Evolutionary conservation across 352 stramenopile species (phyloP), one percentile per base, ranked within the genome.

Genomic region (Phytopythium kandeliae): DNA sequence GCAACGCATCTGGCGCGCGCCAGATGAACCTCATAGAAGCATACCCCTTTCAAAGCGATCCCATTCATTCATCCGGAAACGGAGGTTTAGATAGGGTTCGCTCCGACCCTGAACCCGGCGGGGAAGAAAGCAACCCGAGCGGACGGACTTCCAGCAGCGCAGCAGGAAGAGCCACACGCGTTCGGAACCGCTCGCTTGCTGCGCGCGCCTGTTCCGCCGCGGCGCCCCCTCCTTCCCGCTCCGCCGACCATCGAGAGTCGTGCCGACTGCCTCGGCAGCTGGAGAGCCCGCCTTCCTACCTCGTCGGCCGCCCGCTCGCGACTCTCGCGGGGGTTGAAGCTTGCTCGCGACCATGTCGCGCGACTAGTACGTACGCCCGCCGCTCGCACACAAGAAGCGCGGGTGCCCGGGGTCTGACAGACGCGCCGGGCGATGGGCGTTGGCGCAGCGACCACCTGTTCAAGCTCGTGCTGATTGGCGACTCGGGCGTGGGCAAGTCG

Each of bases 401-500:
- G n/a, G n/a, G n/a, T n/a, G n/a, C n/a, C n/a, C n/a, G n/a, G n/a
- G 28, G 30, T 51, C 31, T 63, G 25, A 46, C 24, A 48, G n/a
- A 25, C 6, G 16, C 11, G 21, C 21, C 54, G 57, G 30, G 25
- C 22, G 6, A 48, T 26, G 21, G 51, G 48, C 36, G 28, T 21
- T 34, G 37, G 6, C 36, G 34, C 49, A 94, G 83, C 66, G 89
- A 97, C 61, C 83, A 98, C 67, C 82, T 98, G 42, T 98, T 99
- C 70, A 99, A 99, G 74, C 85, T 99, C 28, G 92, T 99, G 54
- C 79, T 98, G 54, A 98, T 99, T 66, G 96, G 96, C 42, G 96
- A 99, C 71, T 98, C 91, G 48, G 96, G 96, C 50, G 96, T 99
- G 34, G 96, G 96, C 62, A 99, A 99, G 74, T 98, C 95, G n/a